Evolutionary conservation across 1,139 yeast genomes (phyloP), one percentile per base, ranked within the genome.

Genomic region (Yamadazyma dushanensis): DNA sequence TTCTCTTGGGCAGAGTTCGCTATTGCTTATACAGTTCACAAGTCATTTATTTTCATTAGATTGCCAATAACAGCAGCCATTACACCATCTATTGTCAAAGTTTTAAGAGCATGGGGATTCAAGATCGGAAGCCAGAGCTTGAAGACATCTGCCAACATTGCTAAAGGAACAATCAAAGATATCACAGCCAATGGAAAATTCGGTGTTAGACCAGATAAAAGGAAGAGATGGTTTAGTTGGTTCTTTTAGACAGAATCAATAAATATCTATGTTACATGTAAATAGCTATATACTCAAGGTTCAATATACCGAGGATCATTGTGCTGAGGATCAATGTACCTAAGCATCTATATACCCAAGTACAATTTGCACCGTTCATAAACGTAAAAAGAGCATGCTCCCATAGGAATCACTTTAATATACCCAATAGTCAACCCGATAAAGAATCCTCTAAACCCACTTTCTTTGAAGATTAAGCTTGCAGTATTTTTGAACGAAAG

Each of bases 341-440:
- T 17, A 9, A 18, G 16, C 19, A 13, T 18, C 40, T 44, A 78
- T 39, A 85, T 83, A 28, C 86, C 86, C 43, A 88, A 63, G 31
- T 70, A 56, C 46, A 69, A 64, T 63, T 92, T 92, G 62, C 83
- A 73, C 44, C 97, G 73, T 62, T 92, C 98, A 61, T 92, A 92
- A 22, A 90, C 96, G 57, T 80, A 90, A 60, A 90, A 92, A 11
- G 96, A 84, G 59, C 97, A 90, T 34, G 97, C 96, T 53, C 83
- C 92, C 98, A 92, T 92, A 13, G 99, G 99, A 15, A 86, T 80
- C 29, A 92, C 96, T 61, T 92, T 92, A 53, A 92, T 76, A 58
- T 89, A 92, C 1, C 99, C 98, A 49, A 94, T 92, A 47, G 94
- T 83, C 52, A 92, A 72, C 3, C 99, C 99, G 10, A 92, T 94